Conservation (phyloP, 2,329 filamentous ascomycete genomes). For the Furcasterigmium furcatum region DNA sequence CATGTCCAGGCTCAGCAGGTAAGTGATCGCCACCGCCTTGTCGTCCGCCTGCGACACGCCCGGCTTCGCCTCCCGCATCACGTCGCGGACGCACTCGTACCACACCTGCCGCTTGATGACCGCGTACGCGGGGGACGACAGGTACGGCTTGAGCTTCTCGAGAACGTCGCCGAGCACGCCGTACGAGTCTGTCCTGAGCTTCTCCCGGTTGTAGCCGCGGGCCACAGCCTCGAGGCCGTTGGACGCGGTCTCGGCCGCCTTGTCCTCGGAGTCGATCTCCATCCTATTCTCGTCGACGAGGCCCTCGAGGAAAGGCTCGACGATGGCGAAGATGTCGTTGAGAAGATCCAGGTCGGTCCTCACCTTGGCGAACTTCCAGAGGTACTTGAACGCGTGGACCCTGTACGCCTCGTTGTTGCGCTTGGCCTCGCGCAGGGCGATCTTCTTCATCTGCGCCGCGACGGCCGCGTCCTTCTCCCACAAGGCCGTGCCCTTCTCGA, state of each 20-base stretch:
- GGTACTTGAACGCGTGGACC: slow-evolving; percentile 66
- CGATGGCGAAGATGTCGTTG: slow-evolving; percentile 61
- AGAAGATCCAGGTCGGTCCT: slow-evolving; percentile 70
- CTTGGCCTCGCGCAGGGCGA: slow-evolving; percentile 82
- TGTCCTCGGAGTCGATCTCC: slow-evolving; percentile 59
- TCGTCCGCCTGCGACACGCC: slow-evolving; percentile 13
- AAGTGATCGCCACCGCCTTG: slow-evolving; percentile 23
- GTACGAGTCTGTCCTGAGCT: slow-evolving; percentile 31
- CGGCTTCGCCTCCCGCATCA: slow-evolving; percentile 38
- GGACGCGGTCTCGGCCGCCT: slow-evolving; percentile 40
- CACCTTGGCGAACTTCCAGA: slow-evolving; percentile 70
- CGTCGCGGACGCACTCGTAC: slow-evolving; percentile 45
- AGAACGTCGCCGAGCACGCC: slow-evolving; percentile 36
- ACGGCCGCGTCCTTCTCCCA: slow-evolving; percentile 51
- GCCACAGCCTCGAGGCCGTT: slow-evolving; percentile 49
- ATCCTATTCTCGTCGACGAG: slow-evolving; percentile 58
- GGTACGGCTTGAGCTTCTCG: slow-evolving; percentile 34
- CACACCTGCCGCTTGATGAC: slow-evolving; percentile 46
- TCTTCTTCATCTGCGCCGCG: slow-evolving; percentile 70
- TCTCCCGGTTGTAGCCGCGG: slow-evolving; percentile 42
- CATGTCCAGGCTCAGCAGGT: slow-evolving; percentile 44
- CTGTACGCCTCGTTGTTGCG: slow-evolving; percentile 85
- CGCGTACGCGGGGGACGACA: slow-evolving; percentile 32
- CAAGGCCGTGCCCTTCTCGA: slow-evolving; percentile 58
- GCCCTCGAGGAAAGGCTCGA: slow-evolving; percentile 59